Conservation (phyloP, 1,284 basidiomycete genomes). For the Coriolopsis trogii region DNA sequence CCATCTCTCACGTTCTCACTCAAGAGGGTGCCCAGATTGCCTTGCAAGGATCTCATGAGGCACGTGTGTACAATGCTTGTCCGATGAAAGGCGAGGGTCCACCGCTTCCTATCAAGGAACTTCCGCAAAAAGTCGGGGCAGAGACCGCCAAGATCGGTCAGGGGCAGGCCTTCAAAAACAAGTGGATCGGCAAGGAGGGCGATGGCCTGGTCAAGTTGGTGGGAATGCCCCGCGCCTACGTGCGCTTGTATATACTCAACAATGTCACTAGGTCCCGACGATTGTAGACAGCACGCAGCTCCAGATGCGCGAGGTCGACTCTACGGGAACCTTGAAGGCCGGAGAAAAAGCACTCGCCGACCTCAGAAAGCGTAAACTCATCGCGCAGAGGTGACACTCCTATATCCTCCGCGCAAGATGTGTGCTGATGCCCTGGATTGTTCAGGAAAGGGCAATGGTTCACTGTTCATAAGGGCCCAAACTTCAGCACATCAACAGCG, state of each 20-base stretch:
- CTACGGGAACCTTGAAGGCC: constrained; percentile 67
- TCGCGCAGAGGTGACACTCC: constrained; percentile 61
- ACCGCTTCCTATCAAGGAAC: constrained; percentile 65
- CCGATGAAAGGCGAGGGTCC: constrained; percentile 69
- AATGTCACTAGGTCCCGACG: constrained; percentile 48
- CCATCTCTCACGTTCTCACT: constrained; percentile 73
- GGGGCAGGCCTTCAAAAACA: constrained; percentile 94
- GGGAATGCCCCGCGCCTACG: constrained; percentile 33
- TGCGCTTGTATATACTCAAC: background rate
- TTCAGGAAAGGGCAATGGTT: constrained; percentile 95
- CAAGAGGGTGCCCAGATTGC: constrained; percentile 83
- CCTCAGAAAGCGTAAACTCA: constrained; percentile 90
- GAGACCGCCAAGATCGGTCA: constrained; percentile 92
- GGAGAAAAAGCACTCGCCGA: constrained; percentile 86
- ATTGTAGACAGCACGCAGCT: constrained; percentile 77
- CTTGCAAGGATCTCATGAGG: constrained; percentile 89
- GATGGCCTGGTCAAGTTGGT: constrained; percentile 87
- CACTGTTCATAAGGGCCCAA: constrained; percentile 82
- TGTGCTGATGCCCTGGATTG: constrained; percentile 80
- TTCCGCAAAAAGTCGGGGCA: constrained; percentile 79
- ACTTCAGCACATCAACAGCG: constrained; percentile 91
- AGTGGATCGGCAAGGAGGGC: constrained; percentile 94
- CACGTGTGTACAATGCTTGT: constrained; percentile 86
- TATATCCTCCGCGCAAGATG: constrained; percentile 47
- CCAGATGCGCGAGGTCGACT: constrained; percentile 78